A percentile compares a stretch with the other conserved stretches of the same genome.
Evolutionary conservation across 768 basidiomycete species (phyloP).

Genomic region (Psilocybe azurescens): DNA sequence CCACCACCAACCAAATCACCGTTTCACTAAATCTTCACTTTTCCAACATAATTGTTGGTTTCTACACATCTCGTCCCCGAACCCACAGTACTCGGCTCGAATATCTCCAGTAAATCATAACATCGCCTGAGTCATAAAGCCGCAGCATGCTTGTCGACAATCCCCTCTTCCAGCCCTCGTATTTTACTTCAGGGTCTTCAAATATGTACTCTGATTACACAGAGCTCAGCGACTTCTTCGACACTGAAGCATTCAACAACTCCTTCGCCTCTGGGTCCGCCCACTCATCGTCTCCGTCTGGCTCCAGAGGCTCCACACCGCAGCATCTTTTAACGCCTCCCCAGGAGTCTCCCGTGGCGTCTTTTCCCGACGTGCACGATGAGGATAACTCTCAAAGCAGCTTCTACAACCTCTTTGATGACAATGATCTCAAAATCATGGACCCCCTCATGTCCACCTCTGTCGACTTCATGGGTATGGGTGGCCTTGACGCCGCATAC

Average conservation of each 20-base stretch:
- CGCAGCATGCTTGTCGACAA: slow-evolving; percentile 29
- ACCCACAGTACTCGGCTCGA: not conserved
- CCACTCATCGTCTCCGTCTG: slow-evolving; percentile 42
- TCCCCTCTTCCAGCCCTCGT: slow-evolving; percentile 25
- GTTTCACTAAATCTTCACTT: not conserved
- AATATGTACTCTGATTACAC: slow-evolving; percentile 25
- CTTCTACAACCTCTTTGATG: slow-evolving; percentile 47
- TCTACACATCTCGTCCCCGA: not conserved
- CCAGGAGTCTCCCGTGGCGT: slow-evolving; percentile 35
- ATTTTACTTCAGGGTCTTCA: slow-evolving; percentile 22
- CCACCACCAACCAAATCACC: slow-evolving; percentile 7
- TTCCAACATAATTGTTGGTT: not conserved
- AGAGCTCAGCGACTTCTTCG: slow-evolving; percentile 68
- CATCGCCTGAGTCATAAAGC: slow-evolving; percentile 10
- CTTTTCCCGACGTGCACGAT: slow-evolving; percentile 44
- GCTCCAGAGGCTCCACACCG: slow-evolving; percentile 50
- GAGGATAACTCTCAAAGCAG: slow-evolving; percentile 30
- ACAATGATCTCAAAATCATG: slow-evolving; percentile 48
- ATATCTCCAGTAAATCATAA: not conserved
- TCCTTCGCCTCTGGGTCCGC: slow-evolving; percentile 29
- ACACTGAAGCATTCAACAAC: slow-evolving; percentile 60
- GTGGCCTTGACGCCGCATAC: slow-evolving; percentile 23
- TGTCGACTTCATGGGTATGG: slow-evolving; percentile 31
- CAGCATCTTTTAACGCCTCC: slow-evolving; percentile 52
- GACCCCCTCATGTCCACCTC: slow-evolving; percentile 26